A percentile compares a stretch with the other conserved stretches of the same genome.
Evolutionary conservation across 2,329 filamentous ascomycete genomes (phyloP).

Genomic region (Trichoderma lentiforme): DNA sequence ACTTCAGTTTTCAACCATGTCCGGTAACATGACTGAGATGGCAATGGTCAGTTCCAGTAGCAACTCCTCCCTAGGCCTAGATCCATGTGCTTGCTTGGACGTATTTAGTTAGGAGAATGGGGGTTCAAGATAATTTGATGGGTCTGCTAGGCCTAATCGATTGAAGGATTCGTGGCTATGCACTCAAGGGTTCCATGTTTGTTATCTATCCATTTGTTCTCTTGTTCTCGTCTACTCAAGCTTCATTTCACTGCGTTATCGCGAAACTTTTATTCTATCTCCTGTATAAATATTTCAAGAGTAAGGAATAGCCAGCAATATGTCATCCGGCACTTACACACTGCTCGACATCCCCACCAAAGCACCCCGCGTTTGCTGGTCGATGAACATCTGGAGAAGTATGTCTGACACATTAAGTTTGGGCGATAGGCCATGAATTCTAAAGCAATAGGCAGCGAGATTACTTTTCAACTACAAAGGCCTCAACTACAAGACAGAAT

Average conservation of each 20-base stretch:
- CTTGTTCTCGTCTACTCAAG: background rate
- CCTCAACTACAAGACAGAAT: constrained; percentile 8
- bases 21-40: background rate
- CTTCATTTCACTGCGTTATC: background rate
- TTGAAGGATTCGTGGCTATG: background rate
- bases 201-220: background rate
- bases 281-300: background rate
- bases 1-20: background rate
- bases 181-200: background rate
- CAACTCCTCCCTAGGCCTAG: background rate
- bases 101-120: background rate
- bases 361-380: constrained; percentile 2
- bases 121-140: background rate
- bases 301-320: background rate
- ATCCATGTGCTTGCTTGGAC: background rate
- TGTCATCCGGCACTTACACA: background rate
- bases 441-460: background rate
- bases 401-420: background rate
- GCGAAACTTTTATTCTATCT: background rate
- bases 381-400: constrained; percentile 13
- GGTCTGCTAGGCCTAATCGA: background rate
- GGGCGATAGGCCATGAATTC: background rate
- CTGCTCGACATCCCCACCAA: constrained; percentile 4
- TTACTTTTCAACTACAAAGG: constrained; percentile 1
- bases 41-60: background rate